A percentile compares a stretch with the other conserved stretches of the same genome.
phyloP scores from a whole-genome alignment of 164 flowering plant genomes.

The Cinnamomum chago region DNA sequence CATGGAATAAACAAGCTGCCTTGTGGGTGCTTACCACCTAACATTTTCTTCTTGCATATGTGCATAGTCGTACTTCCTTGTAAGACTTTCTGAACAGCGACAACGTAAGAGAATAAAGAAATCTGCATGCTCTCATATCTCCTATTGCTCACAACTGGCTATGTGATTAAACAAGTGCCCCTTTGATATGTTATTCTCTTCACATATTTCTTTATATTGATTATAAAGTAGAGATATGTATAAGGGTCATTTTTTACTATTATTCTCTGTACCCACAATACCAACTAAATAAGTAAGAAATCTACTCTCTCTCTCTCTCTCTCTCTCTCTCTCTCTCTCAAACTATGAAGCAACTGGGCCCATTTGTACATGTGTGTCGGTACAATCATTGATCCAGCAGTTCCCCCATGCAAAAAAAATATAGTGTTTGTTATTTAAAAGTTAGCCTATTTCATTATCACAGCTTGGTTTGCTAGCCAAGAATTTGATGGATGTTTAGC shows the following conservation, averaged over 20 bases:
- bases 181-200: not conserved
- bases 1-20: not conserved
- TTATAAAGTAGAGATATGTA: too few species aligned
- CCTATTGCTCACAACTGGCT: not conserved
- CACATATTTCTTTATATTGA: too few species aligned
- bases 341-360: too few species aligned
- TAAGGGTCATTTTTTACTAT: not conserved
- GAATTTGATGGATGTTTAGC: too few species aligned
- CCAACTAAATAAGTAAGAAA: not conserved
- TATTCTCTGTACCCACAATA: not conserved
- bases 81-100: not conserved
- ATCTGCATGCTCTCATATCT: not conserved
- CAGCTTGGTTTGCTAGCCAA: too few species aligned
- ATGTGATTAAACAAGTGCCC: not conserved
- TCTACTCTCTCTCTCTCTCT: not conserved
- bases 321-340: not conserved
- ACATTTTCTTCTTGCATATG: too few species aligned
- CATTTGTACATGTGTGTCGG: too few species aligned
- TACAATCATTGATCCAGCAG: too few species aligned
- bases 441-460: too few species aligned
- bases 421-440: too few species aligned
- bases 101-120: not conserved
- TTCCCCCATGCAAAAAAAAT: too few species aligned
- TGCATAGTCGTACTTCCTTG: not conserved
- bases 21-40: not conserved